A percentile compares a stretch with the other conserved stretches of the same genome.
Conservation (phyloP, 2,329 filamentous ascomycete species). For the Sclerotinia nivalis region DNA sequence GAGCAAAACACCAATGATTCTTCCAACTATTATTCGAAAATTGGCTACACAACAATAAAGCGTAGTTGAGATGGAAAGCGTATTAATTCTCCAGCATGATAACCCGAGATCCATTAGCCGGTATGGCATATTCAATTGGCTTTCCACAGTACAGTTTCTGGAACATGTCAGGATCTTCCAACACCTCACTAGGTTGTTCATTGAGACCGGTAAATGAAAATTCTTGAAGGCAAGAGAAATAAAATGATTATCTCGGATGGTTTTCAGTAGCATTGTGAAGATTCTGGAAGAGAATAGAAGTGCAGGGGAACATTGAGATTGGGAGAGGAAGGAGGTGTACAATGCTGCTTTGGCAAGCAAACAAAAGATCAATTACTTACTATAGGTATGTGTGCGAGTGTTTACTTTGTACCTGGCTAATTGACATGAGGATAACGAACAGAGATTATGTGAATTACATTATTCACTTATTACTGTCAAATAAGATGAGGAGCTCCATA, state of each 20-base stretch:
- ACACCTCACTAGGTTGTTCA: not conserved
- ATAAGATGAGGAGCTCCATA: not conserved
- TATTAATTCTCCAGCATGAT: not conserved
- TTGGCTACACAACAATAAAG: not conserved
- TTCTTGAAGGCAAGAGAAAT: not conserved
- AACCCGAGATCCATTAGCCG: too few relatives aligned
- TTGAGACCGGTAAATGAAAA: not conserved
- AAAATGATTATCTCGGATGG: too few relatives aligned
- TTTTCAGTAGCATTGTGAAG: not conserved
- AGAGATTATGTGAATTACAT: not conserved
- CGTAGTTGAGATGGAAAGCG: too few relatives aligned
- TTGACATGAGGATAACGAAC: not conserved
- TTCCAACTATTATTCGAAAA: not conserved
- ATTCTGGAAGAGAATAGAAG: not conserved
- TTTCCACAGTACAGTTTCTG: not conserved
- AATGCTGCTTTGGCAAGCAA: not conserved
- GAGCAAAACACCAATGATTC: not conserved
- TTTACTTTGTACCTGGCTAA: not conserved
- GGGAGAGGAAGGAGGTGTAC: not conserved
- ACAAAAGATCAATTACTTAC: not conserved
- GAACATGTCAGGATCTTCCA: not conserved
- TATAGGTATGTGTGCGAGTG: not conserved
- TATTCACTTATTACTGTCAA: not conserved
- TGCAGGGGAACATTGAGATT: not conserved
- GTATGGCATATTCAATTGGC: too few relatives aligned